Evolutionary conservation across 768 basidiomycete species (phyloP).

Genomic region (Boletus barrowsii): DNA sequence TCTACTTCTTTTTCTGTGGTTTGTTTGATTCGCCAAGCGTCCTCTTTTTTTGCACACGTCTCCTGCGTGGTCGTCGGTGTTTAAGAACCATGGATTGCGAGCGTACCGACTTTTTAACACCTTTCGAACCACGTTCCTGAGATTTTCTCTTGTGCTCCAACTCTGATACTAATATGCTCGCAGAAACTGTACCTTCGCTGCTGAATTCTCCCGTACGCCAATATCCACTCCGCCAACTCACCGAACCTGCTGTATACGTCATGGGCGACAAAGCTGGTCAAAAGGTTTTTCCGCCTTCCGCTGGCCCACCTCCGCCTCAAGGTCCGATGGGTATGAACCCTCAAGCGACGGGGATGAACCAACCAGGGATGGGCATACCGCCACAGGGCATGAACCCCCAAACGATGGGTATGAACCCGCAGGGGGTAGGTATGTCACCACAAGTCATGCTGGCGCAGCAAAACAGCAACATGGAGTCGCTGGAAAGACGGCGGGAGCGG

Average conservation of each 20-base stretch:
- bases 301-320: conserved; percentile 31
- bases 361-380: conserved; percentile 21
- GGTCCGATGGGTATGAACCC: conserved; percentile 26
- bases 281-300: conserved; percentile 47
- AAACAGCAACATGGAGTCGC: conserved; percentile 65
- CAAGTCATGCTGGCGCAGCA: conserved; percentile 74
- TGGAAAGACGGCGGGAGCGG: conserved; percentile 62
- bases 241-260: conserved; percentile 67
- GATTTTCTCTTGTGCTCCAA: conserved; percentile 6
- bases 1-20: neutral
- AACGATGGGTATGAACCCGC: conserved; percentile 20
- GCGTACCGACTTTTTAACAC: neutral
- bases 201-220: conserved; percentile 60
- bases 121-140: neutral
- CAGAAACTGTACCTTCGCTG: conserved; percentile 59
- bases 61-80: neutral
- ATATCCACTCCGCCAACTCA: conserved; percentile 67
- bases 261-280: conserved; percentile 71
- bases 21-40: neutral
- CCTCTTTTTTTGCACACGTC: neutral
- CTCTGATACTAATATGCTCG: conserved; percentile 10
- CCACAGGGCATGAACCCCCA: conserved; percentile 28
- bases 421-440: conserved; percentile 30
- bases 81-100: neutral
- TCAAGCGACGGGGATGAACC: conserved; percentile 25